A percentile compares a stretch with the other conserved stretches of the same genome.
Conservation (phyloP, 768 basidiomycete species). For the Collybiopsis luxurians region DNA sequence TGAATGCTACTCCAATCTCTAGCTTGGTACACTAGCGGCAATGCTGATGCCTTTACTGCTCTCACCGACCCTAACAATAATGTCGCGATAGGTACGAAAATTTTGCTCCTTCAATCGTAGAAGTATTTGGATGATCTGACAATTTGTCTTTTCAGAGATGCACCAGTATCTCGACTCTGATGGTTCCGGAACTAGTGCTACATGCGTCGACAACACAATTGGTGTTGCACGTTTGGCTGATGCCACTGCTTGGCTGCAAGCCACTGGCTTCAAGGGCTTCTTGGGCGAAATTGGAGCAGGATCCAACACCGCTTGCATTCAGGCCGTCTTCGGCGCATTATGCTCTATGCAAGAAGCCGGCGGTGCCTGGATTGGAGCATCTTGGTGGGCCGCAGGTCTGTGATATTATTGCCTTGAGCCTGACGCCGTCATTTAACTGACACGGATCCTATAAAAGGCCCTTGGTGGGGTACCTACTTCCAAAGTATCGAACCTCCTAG, state of each 20-base stretch:
- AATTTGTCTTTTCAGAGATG: slow-evolving; percentile 45
- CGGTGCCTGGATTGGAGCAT: slow-evolving; percentile 53
- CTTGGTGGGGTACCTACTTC: slow-evolving; percentile 41
- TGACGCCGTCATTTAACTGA: slow-evolving; percentile 12
- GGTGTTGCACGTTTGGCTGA: slow-evolving; percentile 53
- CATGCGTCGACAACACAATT: slow-evolving; percentile 58
- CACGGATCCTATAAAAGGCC: slow-evolving; percentile 9
- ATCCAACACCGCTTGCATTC: slow-evolving; percentile 31
- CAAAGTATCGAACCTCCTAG: slow-evolving; percentile 60
- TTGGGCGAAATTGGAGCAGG: slow-evolving; percentile 62
- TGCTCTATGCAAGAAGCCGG: slow-evolving; percentile 56
- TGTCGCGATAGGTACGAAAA: slow-evolving; percentile 46
- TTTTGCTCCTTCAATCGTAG: neutral
- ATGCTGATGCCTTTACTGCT: slow-evolving; percentile 45
- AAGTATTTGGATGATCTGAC: neutral
- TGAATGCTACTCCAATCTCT: neutral
- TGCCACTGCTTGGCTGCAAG: slow-evolving; percentile 59
- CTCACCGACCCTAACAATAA: slow-evolving; percentile 63
- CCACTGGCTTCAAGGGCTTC: slow-evolving; percentile 60
- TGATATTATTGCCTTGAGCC: slow-evolving; percentile 59
- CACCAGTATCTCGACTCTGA: slow-evolving; percentile 72
- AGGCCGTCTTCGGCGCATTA: slow-evolving; percentile 52
- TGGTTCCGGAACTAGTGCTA: slow-evolving; percentile 50
- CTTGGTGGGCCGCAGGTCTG: slow-evolving; percentile 50
- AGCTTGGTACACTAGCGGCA: slow-evolving; percentile 60